Conservation (phyloP, 2,329 filamentous ascomycete genomes). For the Stagonosporopsis rhizophila region DNA sequence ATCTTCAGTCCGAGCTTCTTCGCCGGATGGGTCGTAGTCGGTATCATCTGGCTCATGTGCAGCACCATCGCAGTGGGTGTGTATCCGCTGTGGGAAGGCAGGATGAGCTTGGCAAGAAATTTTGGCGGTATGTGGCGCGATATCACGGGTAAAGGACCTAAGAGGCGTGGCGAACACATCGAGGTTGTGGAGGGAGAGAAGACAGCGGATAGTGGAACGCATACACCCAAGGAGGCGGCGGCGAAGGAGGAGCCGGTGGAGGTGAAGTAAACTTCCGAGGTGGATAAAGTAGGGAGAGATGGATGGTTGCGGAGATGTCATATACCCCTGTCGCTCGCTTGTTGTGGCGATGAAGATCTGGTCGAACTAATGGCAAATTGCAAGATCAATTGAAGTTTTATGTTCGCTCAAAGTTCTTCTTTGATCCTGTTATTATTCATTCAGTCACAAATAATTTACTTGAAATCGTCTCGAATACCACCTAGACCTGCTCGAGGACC, state of each 20-base stretch:
- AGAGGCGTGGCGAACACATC: slow-evolving; percentile 7
- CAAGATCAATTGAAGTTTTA: neutral
- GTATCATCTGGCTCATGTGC: slow-evolving; percentile 79
- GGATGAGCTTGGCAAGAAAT: slow-evolving; percentile 32
- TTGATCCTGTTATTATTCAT: neutral
- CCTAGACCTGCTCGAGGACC: slow-evolving; percentile 43
- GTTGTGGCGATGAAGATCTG: neutral
- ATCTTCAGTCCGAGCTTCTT: slow-evolving; percentile 83
- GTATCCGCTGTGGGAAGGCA: slow-evolving; percentile 78
- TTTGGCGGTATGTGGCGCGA: slow-evolving; percentile 40
- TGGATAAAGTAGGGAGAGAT: neutral
- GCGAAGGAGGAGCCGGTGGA: slow-evolving; percentile 23
- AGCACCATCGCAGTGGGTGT: slow-evolving; percentile 76
- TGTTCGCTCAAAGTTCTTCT: neutral
- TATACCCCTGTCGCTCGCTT: neutral
- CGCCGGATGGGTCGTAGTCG: slow-evolving; percentile 73
- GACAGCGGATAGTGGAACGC: slow-evolving; percentile 20
- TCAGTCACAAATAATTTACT: neutral
- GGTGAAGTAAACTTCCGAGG: neutral
- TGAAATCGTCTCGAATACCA: neutral
- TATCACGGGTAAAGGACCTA: slow-evolving; percentile 31
- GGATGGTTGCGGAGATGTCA: neutral
- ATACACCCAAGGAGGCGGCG: slow-evolving; percentile 32
- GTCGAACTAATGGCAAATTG: neutral
- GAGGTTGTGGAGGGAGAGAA: slow-evolving; percentile 31